phyloP scores from a whole-genome alignment of 2,329 filamentous ascomycete genomes.

The Berkeleyomyces basicola region DNA sequence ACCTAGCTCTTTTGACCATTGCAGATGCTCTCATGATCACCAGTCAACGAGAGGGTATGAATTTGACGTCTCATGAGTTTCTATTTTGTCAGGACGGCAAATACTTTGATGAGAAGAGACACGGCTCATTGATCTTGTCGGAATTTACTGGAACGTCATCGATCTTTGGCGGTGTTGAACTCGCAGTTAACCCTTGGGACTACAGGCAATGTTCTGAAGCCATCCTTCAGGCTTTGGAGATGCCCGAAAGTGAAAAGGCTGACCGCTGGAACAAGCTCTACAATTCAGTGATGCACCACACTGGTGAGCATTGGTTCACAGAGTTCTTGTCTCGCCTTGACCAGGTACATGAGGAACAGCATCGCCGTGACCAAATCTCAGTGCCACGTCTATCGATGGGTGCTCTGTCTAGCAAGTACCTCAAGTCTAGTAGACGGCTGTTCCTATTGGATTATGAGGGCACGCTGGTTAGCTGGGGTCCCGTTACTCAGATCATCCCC shows the following conservation, averaged over 20 bases:
- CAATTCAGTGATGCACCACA: conserved; percentile 59
- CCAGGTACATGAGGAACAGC: conserved; percentile 67
- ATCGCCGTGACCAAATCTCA: conserved; percentile 66
- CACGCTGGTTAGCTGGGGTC: conserved; percentile 75
- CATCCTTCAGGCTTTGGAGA: conserved; percentile 68
- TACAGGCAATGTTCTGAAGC: conserved; percentile 76
- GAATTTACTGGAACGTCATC: conserved; percentile 90
- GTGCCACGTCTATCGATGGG: conserved; percentile 68
- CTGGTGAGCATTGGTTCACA: conserved; percentile 73
- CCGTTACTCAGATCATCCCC: conserved; percentile 67
- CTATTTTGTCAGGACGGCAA: conserved; percentile 82
- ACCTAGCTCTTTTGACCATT: conserved; percentile 76
- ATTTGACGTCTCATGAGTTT: conserved; percentile 86
- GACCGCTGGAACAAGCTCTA: conserved; percentile 59
- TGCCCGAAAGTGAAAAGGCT: conserved; percentile 58
- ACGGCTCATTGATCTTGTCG: conserved; percentile 78
- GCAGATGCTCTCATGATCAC: conserved; percentile 91
- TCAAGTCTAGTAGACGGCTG: conserved; percentile 47
- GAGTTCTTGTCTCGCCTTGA: conserved; percentile 55
- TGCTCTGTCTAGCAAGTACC: conserved; percentile 49
- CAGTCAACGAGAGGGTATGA: conserved; percentile 93
- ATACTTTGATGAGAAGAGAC: conserved; percentile 51
- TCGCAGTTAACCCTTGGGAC: conserved; percentile 91
- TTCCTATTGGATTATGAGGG: conserved; percentile 92
- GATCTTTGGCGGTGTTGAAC: conserved; percentile 62